phyloP scores from a whole-genome alignment of 2,329 filamentous ascomycete genomes.

The Hypomyces perniciosus region DNA sequence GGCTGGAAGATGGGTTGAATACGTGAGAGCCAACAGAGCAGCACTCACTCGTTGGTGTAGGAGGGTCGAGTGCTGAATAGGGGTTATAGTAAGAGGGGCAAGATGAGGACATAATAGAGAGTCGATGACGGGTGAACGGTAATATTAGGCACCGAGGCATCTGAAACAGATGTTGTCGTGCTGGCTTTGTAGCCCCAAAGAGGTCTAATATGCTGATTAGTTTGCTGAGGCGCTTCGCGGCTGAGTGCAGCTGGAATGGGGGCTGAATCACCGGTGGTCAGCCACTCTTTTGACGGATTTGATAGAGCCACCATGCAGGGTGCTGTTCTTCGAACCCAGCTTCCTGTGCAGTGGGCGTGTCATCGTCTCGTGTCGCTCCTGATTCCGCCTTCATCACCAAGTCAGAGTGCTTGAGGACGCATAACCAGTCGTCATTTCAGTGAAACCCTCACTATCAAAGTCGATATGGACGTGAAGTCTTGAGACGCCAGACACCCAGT shows the following conservation, averaged over 20 bases:
- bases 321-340: neutral
- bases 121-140: neutral
- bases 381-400: too few relatives aligned
- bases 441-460: too few relatives aligned
- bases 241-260: neutral
- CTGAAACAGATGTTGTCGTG: neutral
- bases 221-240: neutral
- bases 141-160: neutral
- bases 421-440: too few relatives aligned
- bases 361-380: too few relatives aligned
- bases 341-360: too few relatives aligned
- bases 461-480: too few relatives aligned
- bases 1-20: neutral
- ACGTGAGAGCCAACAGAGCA: neutral
- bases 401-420: too few relatives aligned
- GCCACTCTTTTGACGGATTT: neutral
- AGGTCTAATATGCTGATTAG: neutral
- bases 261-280: neutral
- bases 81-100: neutral
- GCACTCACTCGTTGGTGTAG: neutral
- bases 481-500: too few relatives aligned
- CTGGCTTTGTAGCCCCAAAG: neutral
- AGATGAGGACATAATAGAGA: neutral
- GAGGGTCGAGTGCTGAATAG: neutral
- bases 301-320: neutral